Percentiles rank a stretch among this genome's conserved stretches.
Conservation (phyloP, 169 alveolate species). For the Eimeria acervulina region DNA sequence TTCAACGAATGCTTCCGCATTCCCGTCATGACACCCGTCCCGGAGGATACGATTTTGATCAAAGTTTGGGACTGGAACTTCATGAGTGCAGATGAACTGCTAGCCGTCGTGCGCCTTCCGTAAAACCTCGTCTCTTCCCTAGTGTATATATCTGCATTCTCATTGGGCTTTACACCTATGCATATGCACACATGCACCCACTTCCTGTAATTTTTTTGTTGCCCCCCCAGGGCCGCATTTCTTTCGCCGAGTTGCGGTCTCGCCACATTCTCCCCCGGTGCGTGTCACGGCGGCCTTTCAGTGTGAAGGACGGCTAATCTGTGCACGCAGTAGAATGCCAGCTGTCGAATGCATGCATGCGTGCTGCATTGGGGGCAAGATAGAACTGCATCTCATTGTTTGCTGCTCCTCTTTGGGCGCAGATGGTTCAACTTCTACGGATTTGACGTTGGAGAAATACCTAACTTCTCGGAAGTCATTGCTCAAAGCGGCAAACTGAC, state of each 20-base stretch:
- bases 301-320: slow-evolving; percentile 27
- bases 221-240: slow-evolving; percentile 80
- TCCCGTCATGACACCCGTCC: slow-evolving; percentile 94
- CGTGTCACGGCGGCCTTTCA: slow-evolving; percentile 84
- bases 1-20: slow-evolving; percentile 95
- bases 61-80: slow-evolving; percentile 93
- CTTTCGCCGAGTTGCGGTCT: slow-evolving; percentile 83
- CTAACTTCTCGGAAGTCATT: slow-evolving; percentile 82
- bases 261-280: slow-evolving; percentile 87
- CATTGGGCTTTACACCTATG: neutral
- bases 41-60: slow-evolving; percentile 93
- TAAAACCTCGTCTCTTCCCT: neutral
- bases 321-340: neutral
- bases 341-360: neutral
- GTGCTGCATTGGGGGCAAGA: neutral
- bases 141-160: neutral
- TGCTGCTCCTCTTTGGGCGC: neutral
- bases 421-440: slow-evolving; percentile 96
- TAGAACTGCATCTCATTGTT: slow-evolving; percentile 79
- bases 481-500: slow-evolving; percentile 83
- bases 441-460: slow-evolving; percentile 86
- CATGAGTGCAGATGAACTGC: slow-evolving; percentile 83
- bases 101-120: slow-evolving; percentile 75
- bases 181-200: neutral
- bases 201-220: neutral